Evolutionary conservation across 805 yeast species (phyloP).

Genomic region (Candida silvatica): DNA sequence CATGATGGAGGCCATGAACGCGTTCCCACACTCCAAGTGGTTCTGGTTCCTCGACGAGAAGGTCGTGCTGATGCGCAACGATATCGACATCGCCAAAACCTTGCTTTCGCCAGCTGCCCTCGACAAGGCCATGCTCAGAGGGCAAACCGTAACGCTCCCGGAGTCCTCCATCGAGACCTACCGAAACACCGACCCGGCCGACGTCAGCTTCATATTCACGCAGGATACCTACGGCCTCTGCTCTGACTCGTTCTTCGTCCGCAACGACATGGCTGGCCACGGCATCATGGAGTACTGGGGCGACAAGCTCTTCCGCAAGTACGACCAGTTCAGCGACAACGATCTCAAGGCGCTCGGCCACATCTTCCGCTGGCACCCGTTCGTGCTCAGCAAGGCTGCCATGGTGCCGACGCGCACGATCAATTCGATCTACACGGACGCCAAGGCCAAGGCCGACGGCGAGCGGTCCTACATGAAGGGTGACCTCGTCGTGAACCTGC

Average conservation of each 20-base stretch:
- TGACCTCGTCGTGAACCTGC: slow-evolving; percentile 59
- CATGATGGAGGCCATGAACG: slow-evolving; percentile 83
- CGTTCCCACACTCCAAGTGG: slow-evolving; percentile 86
- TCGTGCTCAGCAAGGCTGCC: slow-evolving; percentile 61
- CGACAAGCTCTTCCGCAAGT: slow-evolving; percentile 62
- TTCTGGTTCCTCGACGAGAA: slow-evolving; percentile 83
- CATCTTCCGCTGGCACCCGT: slow-evolving; percentile 92
- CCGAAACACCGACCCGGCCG: slow-evolving; percentile 43
- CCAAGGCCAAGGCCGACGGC: slow-evolving; percentile 19
- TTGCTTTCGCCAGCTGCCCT: slow-evolving; percentile 54
- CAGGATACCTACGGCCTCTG: slow-evolving; percentile 61
- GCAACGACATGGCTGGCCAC: slow-evolving; percentile 55
- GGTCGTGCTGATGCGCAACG: slow-evolving; percentile 66
- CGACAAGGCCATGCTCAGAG: slow-evolving; percentile 54
- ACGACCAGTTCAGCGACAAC: slow-evolving; percentile 48
- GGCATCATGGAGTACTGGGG: slow-evolving; percentile 74
- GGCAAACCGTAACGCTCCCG: slow-evolving; percentile 67
- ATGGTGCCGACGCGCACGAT: slow-evolving; percentile 57
- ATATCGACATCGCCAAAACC: slow-evolving; percentile 50
- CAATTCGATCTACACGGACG: slow-evolving; percentile 28
- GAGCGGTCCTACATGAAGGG: slow-evolving; percentile 26
- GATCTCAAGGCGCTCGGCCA: slow-evolving; percentile 76
- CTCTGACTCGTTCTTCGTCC: slow-evolving; percentile 63
- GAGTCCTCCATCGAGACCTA: slow-evolving; percentile 63
- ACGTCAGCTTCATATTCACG: slow-evolving; percentile 54